Evolutionary conservation across 495 filamentous ascomycete species (phyloP), one percentile per base, ranked within the genome.

Genomic region (Xeromyces bisporus): DNA sequence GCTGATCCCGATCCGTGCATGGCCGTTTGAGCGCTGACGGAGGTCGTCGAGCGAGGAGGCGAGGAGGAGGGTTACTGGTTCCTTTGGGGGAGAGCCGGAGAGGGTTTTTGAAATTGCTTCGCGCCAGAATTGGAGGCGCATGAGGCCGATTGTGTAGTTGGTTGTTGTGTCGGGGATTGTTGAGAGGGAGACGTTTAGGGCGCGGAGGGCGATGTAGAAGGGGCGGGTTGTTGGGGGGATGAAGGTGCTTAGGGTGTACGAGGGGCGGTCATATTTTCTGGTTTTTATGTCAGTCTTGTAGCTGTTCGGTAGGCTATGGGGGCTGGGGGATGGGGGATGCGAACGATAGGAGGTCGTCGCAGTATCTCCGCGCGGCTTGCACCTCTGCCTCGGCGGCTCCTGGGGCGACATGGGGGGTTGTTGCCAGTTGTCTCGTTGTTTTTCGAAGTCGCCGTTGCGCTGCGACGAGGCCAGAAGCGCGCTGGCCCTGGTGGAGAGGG

Each of bases 51-150:
- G 64, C 20, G 76, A 80, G 28, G 73, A 64, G 32, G 77, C 62
- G 1, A 97, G 64, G 18, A 96, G 61, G 29, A 91, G 68, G n/a
- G 84, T 77, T 21, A 93, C 80, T 15, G 89, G 89, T 46, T 96
- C 82, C 42, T 86, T 82, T 0, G 84, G 83, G 6, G 84, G 83
- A 0, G 61, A 56, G 20, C 73, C 73, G n/a, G 73, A 60, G 18
- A 91, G 73, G 2, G 75, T 71, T 20, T 70, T 69, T n/a, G 70
- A 66, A 17, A 96, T 54, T 14, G 79, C 66, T 42, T 93, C 86
- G 17, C 77, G 71, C 84, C 91, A 94, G 64, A 93, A 96, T 53
- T 93, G 81, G 41, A 91, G 76, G 25, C 89, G 83, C 64, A 94
- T 71, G 11, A 72, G 63, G 9, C 81, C 89, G 29, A 93, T 75